Percentiles rank a stretch among this genome's conserved stretches.
phyloP scores from a whole-genome alignment of 2,329 filamentous ascomycete genomes.

The Sordariomycetes sp. region DNA sequence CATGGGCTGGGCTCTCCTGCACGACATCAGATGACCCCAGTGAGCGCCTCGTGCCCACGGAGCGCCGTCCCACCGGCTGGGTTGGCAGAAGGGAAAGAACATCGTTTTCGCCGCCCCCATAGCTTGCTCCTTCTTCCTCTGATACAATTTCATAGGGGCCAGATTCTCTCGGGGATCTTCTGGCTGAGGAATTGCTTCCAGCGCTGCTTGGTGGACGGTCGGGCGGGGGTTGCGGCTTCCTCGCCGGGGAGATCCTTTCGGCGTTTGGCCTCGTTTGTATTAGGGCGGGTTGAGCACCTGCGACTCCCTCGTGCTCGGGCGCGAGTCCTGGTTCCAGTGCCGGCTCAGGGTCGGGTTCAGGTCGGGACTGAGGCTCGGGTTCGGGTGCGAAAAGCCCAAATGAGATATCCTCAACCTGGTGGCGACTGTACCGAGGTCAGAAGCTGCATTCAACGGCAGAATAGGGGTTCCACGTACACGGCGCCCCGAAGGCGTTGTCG shows the following conservation, averaged over 20 bases:
- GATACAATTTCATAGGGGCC: neutral
- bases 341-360: too few relatives aligned
- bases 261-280: neutral
- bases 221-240: neutral
- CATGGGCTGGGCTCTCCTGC: constrained; percentile 37
- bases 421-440: constrained; percentile 22
- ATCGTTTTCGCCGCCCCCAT: neutral
- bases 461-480: constrained; percentile 28
- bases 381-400: constrained; percentile 21
- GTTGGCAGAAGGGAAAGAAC: constrained; percentile 6
- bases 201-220: neutral
- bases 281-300: neutral
- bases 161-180: constrained; percentile 4
- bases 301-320: neutral
- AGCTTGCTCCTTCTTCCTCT: neutral
- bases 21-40: constrained; percentile 5
- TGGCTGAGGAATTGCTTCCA: neutral
- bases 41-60: constrained; percentile 2
- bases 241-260: neutral
- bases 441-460: constrained; percentile 1
- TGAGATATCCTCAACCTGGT: constrained; percentile 45
- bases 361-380: too few relatives aligned
- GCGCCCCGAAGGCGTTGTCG: constrained; percentile 53
- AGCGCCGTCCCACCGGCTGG: constrained; percentile 5
- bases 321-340: neutral